phyloP scores from a whole-genome alignment of 139 green algal genomes.

The Micractinium conductrix region DNA sequence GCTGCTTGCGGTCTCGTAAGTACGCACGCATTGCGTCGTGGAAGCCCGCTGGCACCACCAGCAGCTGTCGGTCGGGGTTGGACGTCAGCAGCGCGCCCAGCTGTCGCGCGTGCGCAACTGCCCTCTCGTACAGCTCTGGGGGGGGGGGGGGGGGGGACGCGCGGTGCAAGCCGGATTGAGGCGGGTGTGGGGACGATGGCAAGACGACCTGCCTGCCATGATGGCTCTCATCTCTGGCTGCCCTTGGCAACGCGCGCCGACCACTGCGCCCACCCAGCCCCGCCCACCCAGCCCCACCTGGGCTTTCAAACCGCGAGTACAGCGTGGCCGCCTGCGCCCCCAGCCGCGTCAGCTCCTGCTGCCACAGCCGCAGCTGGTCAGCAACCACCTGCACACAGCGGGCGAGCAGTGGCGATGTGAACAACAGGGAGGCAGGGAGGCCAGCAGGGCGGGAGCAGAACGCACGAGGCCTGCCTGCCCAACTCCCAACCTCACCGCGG shows the following conservation, averaged over 20 bases:
- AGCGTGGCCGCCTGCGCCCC: conserved; percentile 38
- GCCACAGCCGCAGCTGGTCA: conserved; percentile 85
- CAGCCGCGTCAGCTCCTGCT: conserved; percentile 75
- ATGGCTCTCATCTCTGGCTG: too few species aligned
- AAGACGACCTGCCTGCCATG: too few species aligned
- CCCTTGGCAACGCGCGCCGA: too few species aligned
- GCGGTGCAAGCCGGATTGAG: too few species aligned
- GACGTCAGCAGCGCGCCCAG: conserved; percentile 61
- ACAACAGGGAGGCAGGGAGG: not conserved
- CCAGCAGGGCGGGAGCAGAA: not conserved
- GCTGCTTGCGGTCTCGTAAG: conserved; percentile 42
- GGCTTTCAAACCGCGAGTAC: conserved; percentile 76
- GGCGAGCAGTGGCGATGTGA: not conserved
- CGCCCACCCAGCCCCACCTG: too few species aligned
- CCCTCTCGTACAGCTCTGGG: conserved; percentile 53
- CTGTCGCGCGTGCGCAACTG: conserved; percentile 41
- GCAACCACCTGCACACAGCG: conserved; percentile 66
- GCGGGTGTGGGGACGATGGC: too few species aligned
- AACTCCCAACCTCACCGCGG: conserved; percentile 54
- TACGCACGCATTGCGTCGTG: conserved; percentile 42
- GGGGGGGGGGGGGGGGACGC: too few species aligned
- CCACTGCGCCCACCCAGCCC: too few species aligned
- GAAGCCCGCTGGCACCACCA: conserved; percentile 17
- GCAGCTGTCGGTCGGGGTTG: conserved; percentile 39
- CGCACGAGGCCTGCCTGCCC: not conserved